Evolutionary conservation across 768 basidiomycete genomes (phyloP).

Genomic region (Lentinus brumalis): DNA sequence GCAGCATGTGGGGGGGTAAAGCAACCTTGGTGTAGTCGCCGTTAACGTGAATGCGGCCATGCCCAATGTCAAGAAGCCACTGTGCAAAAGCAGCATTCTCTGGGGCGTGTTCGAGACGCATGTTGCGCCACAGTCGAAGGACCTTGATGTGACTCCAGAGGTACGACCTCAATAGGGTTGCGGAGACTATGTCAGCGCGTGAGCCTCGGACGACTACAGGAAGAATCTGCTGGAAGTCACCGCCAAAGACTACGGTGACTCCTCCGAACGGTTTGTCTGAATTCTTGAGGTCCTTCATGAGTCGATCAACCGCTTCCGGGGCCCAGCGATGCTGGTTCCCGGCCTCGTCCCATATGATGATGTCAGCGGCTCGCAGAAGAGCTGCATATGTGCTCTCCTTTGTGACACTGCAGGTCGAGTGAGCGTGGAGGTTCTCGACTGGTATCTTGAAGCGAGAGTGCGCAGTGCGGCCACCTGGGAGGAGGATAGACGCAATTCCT

Average conservation of each 20-base stretch:
- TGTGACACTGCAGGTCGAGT: conserved; percentile 36
- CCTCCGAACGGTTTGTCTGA: conserved; percentile 42
- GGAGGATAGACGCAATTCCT: conserved; percentile 48
- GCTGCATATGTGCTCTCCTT: conserved; percentile 32
- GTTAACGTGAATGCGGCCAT: conserved; percentile 4
- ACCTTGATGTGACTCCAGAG: conserved; percentile 8
- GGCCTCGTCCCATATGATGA: conserved; percentile 50
- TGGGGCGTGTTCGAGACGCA: conserved; percentile 1
- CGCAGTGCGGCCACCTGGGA: conserved; percentile 46
- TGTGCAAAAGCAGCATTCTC: conserved; percentile 6
- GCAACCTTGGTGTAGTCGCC: neutral
- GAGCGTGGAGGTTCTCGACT: conserved; percentile 32
- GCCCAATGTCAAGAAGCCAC: conserved; percentile 21
- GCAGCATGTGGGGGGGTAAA: neutral
- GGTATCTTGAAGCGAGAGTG: conserved; percentile 54
- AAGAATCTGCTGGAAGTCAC: conserved; percentile 50
- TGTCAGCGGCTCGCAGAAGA: conserved; percentile 32
- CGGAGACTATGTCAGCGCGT: conserved; percentile 39
- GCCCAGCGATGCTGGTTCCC: conserved; percentile 39
- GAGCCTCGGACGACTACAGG: conserved; percentile 44
- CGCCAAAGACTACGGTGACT: conserved; percentile 46
- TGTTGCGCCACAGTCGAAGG: neutral
- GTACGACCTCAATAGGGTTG: conserved; percentile 6
- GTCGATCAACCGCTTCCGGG: conserved; percentile 44
- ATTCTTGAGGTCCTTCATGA: conserved; percentile 36